phyloP scores from a whole-genome alignment of 371 early-diverging fungal genomes.

The Rhizopus delemar region DNA sequence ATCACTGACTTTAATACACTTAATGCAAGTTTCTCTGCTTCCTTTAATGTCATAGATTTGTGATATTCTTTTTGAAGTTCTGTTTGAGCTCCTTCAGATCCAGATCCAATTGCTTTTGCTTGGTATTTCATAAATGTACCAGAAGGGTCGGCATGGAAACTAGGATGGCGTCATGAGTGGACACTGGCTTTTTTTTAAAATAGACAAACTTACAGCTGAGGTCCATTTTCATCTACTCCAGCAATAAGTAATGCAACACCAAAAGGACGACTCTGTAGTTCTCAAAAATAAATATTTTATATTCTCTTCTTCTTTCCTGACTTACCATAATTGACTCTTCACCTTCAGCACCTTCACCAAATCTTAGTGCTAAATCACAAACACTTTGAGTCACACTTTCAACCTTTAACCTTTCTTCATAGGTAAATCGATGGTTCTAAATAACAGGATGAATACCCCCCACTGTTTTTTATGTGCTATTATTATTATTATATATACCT shows the following conservation, averaged over 20 bases:
- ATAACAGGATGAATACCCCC: too few species aligned
- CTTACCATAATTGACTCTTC: constrained; percentile 94
- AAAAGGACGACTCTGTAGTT: constrained; percentile 89
- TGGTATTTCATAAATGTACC: constrained; percentile 93
- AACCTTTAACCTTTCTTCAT: constrained; percentile 92
- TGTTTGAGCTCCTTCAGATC: constrained; percentile 98
- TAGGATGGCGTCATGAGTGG: constrained; percentile 26
- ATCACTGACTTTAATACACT: constrained; percentile 99
- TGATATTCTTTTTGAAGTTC: constrained; percentile 97
- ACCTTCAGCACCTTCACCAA: constrained; percentile 96
- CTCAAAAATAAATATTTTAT: not conserved
- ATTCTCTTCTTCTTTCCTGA: not conserved
- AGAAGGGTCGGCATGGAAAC: constrained; percentile 94
- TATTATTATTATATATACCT: constrained; percentile 54
- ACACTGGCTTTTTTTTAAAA: not conserved
- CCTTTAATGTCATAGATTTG: constrained; percentile 80
- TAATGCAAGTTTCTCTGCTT: constrained; percentile 88
- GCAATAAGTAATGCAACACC: constrained; percentile 98
- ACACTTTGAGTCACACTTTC: constrained; percentile 96
- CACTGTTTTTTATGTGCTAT: too few species aligned
- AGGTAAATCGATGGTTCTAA: constrained; percentile 93
- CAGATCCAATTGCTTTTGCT: constrained; percentile 98
- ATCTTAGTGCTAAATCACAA: constrained; percentile 95
- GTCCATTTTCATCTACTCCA: constrained; percentile 96
- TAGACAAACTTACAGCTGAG: constrained; percentile 83